Evolutionary conservation across 169 alveolate genomes (phyloP).

Genomic region (Eimeria necatrix): DNA sequence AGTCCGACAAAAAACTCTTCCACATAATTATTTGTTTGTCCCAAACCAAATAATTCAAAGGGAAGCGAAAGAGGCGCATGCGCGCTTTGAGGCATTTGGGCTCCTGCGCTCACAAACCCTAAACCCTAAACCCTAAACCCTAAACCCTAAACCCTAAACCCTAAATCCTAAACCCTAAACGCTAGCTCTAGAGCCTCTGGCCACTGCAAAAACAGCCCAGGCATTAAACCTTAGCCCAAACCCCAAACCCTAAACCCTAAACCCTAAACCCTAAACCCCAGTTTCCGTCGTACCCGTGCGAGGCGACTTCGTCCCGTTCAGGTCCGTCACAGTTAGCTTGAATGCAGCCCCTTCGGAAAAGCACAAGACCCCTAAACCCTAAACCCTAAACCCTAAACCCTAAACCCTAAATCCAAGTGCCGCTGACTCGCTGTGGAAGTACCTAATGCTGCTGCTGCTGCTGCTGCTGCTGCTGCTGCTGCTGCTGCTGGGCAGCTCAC

Average conservation of each 20-base stretch:
- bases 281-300: constrained; percentile 61
- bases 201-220: too few relatives aligned
- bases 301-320: constrained; percentile 70
- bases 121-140: constrained; percentile 31
- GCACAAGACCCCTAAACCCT: not conserved
- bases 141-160: constrained; percentile 22
- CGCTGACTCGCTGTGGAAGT: not conserved
- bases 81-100: constrained; percentile 68
- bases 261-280: constrained; percentile 47
- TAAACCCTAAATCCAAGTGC: not conserved
- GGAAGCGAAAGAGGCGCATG: constrained; percentile 75
- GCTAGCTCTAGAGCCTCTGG: not conserved
- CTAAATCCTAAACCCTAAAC: not conserved
- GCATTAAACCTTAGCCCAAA: not conserved
- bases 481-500: not conserved
- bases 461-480: not conserved
- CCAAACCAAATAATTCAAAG: constrained; percentile 65
- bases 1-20: constrained; percentile 74
- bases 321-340: constrained; percentile 66
- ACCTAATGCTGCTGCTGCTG: too few relatives aligned
- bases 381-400: not conserved
- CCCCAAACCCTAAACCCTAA: constrained; percentile 50
- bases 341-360: constrained; percentile 48
- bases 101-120: constrained; percentile 29
- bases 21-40: constrained; percentile 71